These are phyloP conservation scores for Fusarium sp. DNA, from an alignment of 2,329 filamentous ascomycete species.

Conservation along the genomic window DNA sequence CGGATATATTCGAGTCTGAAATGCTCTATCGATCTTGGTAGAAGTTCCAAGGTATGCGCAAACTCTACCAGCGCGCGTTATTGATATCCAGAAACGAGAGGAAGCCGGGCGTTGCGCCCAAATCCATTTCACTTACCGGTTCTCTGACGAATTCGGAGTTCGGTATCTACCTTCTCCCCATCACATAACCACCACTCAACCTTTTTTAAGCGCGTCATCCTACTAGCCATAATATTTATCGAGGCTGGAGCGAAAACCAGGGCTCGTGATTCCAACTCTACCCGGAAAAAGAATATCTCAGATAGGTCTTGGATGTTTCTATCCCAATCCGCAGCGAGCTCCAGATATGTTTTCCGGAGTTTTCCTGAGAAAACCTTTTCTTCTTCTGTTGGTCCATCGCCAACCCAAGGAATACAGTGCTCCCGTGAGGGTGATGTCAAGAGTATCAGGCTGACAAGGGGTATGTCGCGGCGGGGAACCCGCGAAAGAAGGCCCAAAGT, in stretches of 20 bases:
- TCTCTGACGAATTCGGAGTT: constrained; percentile 7
- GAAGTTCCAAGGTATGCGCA: not conserved
- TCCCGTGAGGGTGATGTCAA: not conserved
- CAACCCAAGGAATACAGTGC: not conserved
- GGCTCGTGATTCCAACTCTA: constrained; percentile 5
- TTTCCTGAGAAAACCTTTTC: not conserved
- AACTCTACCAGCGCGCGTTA: not conserved
- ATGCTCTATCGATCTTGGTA: constrained; percentile 5
- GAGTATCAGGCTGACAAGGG: not conserved
- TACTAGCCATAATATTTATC: not conserved
- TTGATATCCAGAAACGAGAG: not conserved
- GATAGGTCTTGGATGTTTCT: not conserved
- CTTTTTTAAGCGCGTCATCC: constrained; percentile 5
- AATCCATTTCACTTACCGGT: constrained; percentile 1
- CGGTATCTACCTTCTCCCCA: not conserved
- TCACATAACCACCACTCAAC: constrained; percentile 13
- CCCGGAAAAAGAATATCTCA: constrained; percentile 4
- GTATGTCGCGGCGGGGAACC: not conserved
- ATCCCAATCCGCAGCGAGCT: not conserved
- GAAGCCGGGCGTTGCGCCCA: not conserved
- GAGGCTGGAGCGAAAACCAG: constrained; percentile 18
- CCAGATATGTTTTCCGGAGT: not conserved
- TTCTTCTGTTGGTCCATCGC: not conserved
- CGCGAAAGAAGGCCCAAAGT: not conserved
- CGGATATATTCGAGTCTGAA: constrained; percentile 11